Evolutionary conservation across 768 basidiomycete genomes (phyloP), one percentile per base, ranked within the genome.

Genomic region (Lanmaoa pseudosensibilis): DNA sequence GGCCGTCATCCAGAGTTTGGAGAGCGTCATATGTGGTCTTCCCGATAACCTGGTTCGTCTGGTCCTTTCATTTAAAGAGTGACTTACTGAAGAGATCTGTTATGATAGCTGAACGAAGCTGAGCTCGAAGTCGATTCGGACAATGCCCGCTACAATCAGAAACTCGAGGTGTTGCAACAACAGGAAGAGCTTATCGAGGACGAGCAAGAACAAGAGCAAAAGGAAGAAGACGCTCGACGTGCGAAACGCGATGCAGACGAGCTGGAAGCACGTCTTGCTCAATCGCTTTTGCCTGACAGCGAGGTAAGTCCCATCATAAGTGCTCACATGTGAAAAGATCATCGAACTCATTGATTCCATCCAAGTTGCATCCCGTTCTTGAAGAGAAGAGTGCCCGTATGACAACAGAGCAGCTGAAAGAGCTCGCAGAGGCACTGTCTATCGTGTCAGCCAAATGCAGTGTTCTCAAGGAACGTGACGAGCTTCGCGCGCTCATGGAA

Each of bases 161-260:
- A 96, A 74, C 83, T 99, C 53, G 97, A 98, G 60, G 96, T 99
- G 27, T 77, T 99, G 69, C 93, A 97, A 65, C 92, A 99, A 65
- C 97, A 99, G 73, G 92, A 99, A 70, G 97, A 99, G 72, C 92
- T 99, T 58, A 99, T 99, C 69, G 95, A 99, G 69, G 97, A 99
- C 71, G 97, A 99, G 74, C 86, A 94, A 61, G 97, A 98, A 70
- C 97, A 99, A 73, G 97, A 99, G 60, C 88, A 95, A 73, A 90
- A 94, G 75, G 92, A 93, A 71, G 90, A 94, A 70, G 86, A 90
- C 69, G 90, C 92, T n/a, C 87, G 93, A 40, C 88, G 90, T 54
- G 88, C 87, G 45, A 86, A 86, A 69, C 85, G 87, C 64, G 92
- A 90, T 72, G 83, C 86, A 23, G 88, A 85, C 60, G 91, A 94